These are phyloP conservation scores for Quercus gilva DNA, from an alignment of 306 rosid genomes.

Conservation along the genomic window DNA sequence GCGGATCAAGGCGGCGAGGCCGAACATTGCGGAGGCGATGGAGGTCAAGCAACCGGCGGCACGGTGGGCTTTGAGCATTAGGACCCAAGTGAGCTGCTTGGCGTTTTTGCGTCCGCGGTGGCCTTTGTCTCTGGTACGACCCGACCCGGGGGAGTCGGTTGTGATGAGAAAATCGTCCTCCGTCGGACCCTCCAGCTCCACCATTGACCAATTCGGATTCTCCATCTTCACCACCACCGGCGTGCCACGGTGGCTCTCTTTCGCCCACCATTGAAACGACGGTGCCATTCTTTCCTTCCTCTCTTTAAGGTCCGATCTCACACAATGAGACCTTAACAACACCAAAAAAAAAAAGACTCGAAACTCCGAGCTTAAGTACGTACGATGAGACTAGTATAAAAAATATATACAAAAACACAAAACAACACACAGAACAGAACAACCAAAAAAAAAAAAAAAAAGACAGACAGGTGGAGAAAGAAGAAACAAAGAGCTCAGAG, in stretches of 20 bases:
- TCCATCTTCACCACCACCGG: conserved; percentile 98
- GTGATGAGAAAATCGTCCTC: conserved; percentile 64
- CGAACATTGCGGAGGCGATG: conserved; percentile 64
- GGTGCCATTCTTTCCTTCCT: conserved; percentile 48
- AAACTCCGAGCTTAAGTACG: no score
- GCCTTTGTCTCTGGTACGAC: conserved; percentile 45
- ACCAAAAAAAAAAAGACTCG: no score
- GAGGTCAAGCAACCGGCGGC: conserved; percentile 83
- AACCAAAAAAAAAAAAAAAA: not conserved
- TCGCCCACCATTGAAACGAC: conserved; percentile 70
- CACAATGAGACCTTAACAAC: no score
- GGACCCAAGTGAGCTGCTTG: conserved; percentile 90
- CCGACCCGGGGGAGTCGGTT: conserved; percentile 15
- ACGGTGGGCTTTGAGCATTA: conserved; percentile 77
- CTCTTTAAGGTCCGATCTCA: conserved; percentile 28
- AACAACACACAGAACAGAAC: conserved; percentile 3
- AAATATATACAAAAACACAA: not conserved
- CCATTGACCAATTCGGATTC: conserved; percentile 95
- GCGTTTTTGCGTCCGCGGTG: conserved; percentile 62
- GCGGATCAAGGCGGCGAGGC: conserved; percentile 54
- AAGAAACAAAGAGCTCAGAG: conserved; percentile 9
- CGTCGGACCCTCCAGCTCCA: conserved; percentile 79
- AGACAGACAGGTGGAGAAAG: conserved; percentile 35
- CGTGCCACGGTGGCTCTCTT: conserved; percentile 74
- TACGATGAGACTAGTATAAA: not conserved